Evolutionary conservation across 768 basidiomycete genomes (phyloP).

Genomic region (Trichaptum fuscoviolaceum): DNA sequence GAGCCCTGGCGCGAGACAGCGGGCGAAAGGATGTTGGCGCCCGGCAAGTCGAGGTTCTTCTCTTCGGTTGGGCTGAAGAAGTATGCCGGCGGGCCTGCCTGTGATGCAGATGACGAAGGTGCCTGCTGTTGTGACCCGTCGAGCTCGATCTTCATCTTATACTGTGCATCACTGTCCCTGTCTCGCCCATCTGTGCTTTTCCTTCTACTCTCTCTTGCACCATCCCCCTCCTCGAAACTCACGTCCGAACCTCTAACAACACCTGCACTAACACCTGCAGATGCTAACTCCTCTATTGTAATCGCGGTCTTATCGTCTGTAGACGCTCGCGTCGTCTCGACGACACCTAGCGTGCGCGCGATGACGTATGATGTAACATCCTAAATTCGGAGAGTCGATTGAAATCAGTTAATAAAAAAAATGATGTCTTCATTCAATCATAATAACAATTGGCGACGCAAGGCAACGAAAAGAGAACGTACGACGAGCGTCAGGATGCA

Average conservation of each 20-base stretch:
- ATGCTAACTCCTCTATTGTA: constrained; percentile 9
- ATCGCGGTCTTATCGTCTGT: constrained; percentile 47
- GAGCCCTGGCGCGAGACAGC: constrained; percentile 62
- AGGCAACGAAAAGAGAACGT: constrained; percentile 22
- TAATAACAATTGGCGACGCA: background rate
- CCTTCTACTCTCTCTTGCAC: constrained; percentile 6
- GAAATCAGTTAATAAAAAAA: background rate
- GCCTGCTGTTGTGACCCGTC: background rate
- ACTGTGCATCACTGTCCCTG: background rate
- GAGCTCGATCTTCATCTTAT: background rate
- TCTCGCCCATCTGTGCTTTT: background rate
- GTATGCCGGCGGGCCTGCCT: constrained; percentile 3
- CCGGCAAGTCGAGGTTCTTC: constrained; percentile 51
- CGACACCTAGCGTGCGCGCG: constrained; percentile 73
- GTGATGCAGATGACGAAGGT: background rate
- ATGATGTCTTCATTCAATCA: background rate
- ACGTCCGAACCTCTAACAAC: background rate
- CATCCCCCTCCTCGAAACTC: background rate
- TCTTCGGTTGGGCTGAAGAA: constrained; percentile 47
- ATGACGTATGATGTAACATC: constrained; percentile 80
- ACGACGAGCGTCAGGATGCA: constrained; percentile 64
- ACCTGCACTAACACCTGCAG: constrained; percentile 9
- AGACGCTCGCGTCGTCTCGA: constrained; percentile 70
- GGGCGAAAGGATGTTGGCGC: constrained; percentile 72
- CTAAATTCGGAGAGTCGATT: constrained; percentile 29